Conservation (phyloP, 345 rosid genomes). For the Citrus cavaleriei region DNA sequence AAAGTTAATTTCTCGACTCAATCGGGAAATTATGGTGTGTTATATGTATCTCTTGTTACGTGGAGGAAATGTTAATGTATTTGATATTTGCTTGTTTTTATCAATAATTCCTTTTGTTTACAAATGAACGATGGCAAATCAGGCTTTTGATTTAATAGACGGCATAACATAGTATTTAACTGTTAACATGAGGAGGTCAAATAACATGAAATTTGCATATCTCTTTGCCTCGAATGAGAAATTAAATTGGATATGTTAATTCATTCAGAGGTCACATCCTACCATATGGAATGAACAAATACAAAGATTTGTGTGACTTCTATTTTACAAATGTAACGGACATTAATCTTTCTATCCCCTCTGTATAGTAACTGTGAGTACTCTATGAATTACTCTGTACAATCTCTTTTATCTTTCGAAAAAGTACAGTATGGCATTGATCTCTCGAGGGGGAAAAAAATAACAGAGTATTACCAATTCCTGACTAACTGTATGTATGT, state of each 20-base stretch:
- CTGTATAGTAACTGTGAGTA: not conserved
- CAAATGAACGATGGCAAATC: too few relatives aligned
- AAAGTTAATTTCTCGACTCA: not conserved
- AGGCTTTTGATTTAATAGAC: not conserved
- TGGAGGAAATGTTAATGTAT: not conserved
- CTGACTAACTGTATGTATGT: not conserved
- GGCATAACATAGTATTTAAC: not conserved
- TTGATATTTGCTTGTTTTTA: not conserved
- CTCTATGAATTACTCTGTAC: not conserved
- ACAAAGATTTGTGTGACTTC: not conserved
- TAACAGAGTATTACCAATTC: not conserved
- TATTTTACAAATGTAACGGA: not conserved
- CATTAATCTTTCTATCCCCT: not conserved
- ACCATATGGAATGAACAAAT: not conserved
- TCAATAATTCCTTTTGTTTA: too few relatives aligned
- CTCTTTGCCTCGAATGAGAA: not conserved
- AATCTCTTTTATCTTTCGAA: not conserved
- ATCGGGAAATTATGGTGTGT: not conserved
- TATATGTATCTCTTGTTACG: not conserved
- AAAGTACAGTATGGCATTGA: not conserved
- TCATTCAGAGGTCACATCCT: not conserved
- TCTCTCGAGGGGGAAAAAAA: not conserved
- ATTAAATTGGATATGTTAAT: not conserved
- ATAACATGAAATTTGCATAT: too few relatives aligned
- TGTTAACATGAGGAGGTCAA: not conserved